These are phyloP conservation scores for Solanum aculeatissimum DNA, from an alignment of 305 asterid genomes.

Conservation along the genomic window DNA sequence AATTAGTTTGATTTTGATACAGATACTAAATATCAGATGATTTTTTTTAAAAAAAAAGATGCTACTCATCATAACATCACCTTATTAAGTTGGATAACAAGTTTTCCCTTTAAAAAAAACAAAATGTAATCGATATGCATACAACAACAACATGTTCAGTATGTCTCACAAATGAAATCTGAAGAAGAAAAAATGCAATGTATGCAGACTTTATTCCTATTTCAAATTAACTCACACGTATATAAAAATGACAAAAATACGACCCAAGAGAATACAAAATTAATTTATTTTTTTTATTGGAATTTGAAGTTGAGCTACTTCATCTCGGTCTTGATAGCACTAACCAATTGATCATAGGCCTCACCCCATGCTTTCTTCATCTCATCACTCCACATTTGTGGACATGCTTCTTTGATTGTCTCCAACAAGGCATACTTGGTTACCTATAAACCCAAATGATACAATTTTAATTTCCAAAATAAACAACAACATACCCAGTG, in stretches of 20 bases:
- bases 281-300: too few species aligned
- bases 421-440: constrained; percentile 63
- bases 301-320: neutral
- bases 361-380: constrained; percentile 67
- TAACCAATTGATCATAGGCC: constrained; percentile 69
- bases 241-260: too few species aligned
- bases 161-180: too few species aligned
- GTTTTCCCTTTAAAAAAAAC: neutral
- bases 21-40: too few species aligned
- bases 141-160: too few species aligned
- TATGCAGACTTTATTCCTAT: too few species aligned
- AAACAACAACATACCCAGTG: too few species aligned
- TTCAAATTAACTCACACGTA: too few species aligned
- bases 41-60: too few species aligned
- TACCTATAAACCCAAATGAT: constrained; percentile 17
- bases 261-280: neutral
- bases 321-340: constrained; percentile 68
- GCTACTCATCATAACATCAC: neutral
- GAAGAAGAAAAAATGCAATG: too few species aligned
- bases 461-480: neutral
- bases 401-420: constrained; percentile 59
- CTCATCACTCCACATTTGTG: constrained; percentile 69
- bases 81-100: neutral
- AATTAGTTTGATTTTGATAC: too few species aligned
- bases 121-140: neutral